Conservation (phyloP, 768 basidiomycete genomes). For the Podaxis sp. region DNA sequence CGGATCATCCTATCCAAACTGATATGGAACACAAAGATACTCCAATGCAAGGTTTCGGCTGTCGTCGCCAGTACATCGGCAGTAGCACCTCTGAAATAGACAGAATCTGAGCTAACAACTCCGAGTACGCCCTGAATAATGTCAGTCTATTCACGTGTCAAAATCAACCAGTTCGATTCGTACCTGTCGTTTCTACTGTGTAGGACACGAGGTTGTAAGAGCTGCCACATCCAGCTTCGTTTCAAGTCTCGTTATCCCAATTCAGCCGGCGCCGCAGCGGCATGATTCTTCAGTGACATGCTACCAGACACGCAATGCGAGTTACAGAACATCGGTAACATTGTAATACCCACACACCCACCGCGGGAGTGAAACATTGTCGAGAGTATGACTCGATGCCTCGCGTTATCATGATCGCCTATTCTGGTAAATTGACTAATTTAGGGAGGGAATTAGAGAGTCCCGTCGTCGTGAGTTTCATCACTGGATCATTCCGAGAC, state of each 20-base stretch:
- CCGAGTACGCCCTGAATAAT: neutral
- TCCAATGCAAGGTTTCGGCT: neutral
- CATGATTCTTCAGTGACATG: neutral
- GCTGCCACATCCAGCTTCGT: neutral
- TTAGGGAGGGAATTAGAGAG: slow-evolving; percentile 7
- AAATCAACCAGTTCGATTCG: neutral
- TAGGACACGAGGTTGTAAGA: neutral
- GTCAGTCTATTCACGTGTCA: neutral
- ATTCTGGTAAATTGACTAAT: slow-evolving; percentile 15
- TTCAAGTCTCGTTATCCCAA: neutral
- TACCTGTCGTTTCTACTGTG: neutral
- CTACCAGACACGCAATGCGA: neutral
- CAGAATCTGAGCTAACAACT: neutral
- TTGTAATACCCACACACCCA: neutral
- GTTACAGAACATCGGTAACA: neutral
- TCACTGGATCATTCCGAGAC: slow-evolving; percentile 15
- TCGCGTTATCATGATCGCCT: neutral
- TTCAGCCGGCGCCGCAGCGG: neutral
- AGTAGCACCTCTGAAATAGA: neutral
- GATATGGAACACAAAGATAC: neutral
- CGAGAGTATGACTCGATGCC: neutral
- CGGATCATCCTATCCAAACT: neutral
- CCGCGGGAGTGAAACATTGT: slow-evolving; percentile 8
- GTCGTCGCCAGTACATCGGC: neutral
- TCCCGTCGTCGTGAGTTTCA: neutral